Conservation (phyloP, 1,284 basidiomycete species). For the Vanrija humicola region DNA sequence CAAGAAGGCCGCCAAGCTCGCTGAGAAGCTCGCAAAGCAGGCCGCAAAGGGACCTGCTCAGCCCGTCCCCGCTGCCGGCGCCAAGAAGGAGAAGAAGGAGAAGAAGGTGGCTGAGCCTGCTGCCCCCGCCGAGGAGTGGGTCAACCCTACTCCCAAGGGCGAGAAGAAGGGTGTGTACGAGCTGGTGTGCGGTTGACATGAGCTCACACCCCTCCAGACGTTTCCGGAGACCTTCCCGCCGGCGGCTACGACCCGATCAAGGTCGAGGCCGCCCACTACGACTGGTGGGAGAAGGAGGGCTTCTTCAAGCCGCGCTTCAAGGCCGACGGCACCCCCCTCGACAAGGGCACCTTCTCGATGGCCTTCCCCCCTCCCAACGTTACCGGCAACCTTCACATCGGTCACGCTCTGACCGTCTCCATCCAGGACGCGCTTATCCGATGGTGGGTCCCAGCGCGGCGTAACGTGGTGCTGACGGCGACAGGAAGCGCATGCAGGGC, state of each 20-base stretch:
- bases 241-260: conserved; percentile 91
- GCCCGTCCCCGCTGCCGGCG: conserved; percentile 46
- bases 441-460: conserved; percentile 58
- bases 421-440: conserved; percentile 86
- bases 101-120: conserved; percentile 58
- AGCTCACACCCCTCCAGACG: conserved; percentile 56
- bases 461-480: not conserved
- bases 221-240: conserved; percentile 71
- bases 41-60: conserved; percentile 54
- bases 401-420: conserved; percentile 88
- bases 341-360: conserved; percentile 76
- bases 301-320: conserved; percentile 81
- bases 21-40: conserved; percentile 59
- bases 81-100: conserved; percentile 70
- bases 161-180: conserved; percentile 74
- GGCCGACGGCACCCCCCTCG: conserved; percentile 55
- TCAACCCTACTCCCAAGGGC: conserved; percentile 80
- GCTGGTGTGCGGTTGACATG: no score
- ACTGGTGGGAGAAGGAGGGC: conserved; percentile 91
- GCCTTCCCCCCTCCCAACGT: conserved; percentile 97
- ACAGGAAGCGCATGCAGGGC: conserved; percentile 92
- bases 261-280: conserved; percentile 95
- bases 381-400: conserved; percentile 93
- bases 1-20: conserved; percentile 67
- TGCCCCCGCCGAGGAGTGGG: conserved; percentile 61